Percentiles rank a stretch among this genome's conserved stretches.
Conservation (phyloP, 1,139 yeast genomes). For the Candida anutae region DNA sequence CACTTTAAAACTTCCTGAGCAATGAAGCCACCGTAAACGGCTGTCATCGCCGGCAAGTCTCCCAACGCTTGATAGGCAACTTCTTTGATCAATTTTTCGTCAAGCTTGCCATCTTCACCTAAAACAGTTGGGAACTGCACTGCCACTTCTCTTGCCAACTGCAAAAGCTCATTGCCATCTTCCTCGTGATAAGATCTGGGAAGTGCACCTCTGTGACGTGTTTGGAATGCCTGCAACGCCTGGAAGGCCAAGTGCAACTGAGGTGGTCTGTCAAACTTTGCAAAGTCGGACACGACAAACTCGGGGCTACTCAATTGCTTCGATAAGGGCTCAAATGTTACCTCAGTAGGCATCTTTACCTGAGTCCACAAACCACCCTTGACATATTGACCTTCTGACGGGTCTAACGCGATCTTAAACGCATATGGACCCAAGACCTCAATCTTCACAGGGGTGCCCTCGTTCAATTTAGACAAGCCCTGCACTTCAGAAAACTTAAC, state of each 20-base stretch:
- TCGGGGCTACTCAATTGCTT: slow-evolving; percentile 74
- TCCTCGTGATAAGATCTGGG: slow-evolving; percentile 74
- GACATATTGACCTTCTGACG: slow-evolving; percentile 52
- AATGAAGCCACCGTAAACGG: slow-evolving; percentile 87
- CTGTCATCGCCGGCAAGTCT: slow-evolving; percentile 84
- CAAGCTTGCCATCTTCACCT: slow-evolving; percentile 44
- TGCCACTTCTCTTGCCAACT: slow-evolving; percentile 54
- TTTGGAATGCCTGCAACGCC: slow-evolving; percentile 72
- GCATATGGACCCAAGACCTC: slow-evolving; percentile 93
- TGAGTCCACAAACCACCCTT: slow-evolving; percentile 90
- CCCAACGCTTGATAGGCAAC: slow-evolving; percentile 84
- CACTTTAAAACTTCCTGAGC: slow-evolving; percentile 97
- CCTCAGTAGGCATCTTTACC: slow-evolving; percentile 70
- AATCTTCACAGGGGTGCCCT: slow-evolving; percentile 64
- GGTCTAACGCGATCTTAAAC: slow-evolving; percentile 58
- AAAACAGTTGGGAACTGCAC: slow-evolving; percentile 51
- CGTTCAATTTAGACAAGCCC: slow-evolving; percentile 62
- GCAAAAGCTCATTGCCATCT: slow-evolving; percentile 65
- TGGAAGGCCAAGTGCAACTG: slow-evolving; percentile 90
- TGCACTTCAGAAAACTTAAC: slow-evolving; percentile 85
- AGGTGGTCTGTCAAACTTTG: slow-evolving; percentile 86
- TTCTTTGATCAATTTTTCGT: slow-evolving; percentile 61
- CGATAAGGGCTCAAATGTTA: slow-evolving; percentile 56
- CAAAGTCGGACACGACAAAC: slow-evolving; percentile 74
- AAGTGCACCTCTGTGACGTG: slow-evolving; percentile 50